These are phyloP conservation scores for Fusarium tjaetaba DNA, from an alignment of 2,329 filamentous ascomycete species.

Conservation along the genomic window DNA sequence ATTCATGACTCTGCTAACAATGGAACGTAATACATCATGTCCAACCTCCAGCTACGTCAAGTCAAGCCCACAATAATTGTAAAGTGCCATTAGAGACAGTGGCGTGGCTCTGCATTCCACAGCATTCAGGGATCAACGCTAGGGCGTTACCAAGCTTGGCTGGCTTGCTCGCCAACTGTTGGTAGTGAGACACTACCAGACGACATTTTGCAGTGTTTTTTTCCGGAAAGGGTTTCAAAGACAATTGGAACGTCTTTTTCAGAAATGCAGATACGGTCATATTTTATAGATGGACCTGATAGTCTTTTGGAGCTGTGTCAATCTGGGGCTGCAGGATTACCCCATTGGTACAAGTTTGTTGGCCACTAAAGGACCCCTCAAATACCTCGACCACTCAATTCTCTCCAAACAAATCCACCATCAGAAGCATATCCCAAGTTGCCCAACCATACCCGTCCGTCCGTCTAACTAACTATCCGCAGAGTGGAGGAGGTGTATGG, in stretches of 20 bases:
- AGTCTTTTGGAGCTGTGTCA: background rate
- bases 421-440: background rate
- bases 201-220: conserved; percentile 8
- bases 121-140: conserved; percentile 27
- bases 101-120: conserved; percentile 32
- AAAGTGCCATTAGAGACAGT: conserved; percentile 22
- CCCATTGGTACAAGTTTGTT: conserved; percentile 25
- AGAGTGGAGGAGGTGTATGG: background rate
- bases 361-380: conserved; percentile 25
- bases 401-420: conserved; percentile 17
- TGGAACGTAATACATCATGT: background rate
- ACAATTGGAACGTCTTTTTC: conserved; percentile 10
- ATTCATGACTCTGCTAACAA: background rate
- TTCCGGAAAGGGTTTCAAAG: conserved; percentile 28
- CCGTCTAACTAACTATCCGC: background rate
- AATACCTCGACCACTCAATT: conserved; percentile 1
- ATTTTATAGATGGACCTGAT: conserved; percentile 1
- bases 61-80: conserved; percentile 3
- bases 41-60: conserved; percentile 30
- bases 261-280: conserved; percentile 26
- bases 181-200: conserved; percentile 25
- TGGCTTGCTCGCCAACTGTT: conserved; percentile 21
- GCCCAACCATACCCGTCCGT: conserved; percentile 12
- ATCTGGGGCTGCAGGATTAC: conserved; percentile 22
- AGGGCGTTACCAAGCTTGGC: conserved; percentile 32